Evolutionary conservation across 2,329 filamentous ascomycete genomes (phyloP).

Genomic region (Penicillium sp.): DNA sequence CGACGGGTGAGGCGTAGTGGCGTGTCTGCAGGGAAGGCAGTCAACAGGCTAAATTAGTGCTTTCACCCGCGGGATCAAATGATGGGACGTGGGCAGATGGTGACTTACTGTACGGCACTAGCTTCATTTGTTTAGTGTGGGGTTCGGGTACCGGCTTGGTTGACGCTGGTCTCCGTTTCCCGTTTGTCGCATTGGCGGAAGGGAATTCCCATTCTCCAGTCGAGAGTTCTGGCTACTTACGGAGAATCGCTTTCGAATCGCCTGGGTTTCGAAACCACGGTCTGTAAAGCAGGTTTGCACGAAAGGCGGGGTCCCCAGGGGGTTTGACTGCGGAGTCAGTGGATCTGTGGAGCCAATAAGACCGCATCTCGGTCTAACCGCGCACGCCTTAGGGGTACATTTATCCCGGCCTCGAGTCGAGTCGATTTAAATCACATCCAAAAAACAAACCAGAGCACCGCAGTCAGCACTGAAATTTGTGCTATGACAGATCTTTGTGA

Average conservation of each 20-base stretch:
- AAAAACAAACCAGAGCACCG: too few relatives aligned
- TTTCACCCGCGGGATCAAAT: background rate
- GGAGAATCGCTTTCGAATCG: too few relatives aligned
- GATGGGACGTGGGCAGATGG: background rate
- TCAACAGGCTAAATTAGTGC: constrained; percentile 6
- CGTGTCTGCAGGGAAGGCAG: background rate
- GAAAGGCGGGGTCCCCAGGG: background rate
- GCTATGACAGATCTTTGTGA: too few relatives aligned
- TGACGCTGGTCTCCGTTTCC: background rate
- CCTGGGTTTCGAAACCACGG: too few relatives aligned
- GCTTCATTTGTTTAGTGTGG: background rate
- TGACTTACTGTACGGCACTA: background rate
- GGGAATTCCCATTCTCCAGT: background rate
- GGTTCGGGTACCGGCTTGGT: background rate
- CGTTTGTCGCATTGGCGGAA: background rate
- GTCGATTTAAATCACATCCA: too few relatives aligned
- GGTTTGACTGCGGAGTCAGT: background rate
- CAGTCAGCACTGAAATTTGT: too few relatives aligned
- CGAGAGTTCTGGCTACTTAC: too few relatives aligned
- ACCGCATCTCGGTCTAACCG: too few relatives aligned
- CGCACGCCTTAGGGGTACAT: too few relatives aligned
- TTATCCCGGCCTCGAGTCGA: too few relatives aligned
- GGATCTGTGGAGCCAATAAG: background rate
- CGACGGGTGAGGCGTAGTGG: constrained; percentile 6
- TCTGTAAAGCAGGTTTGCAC: background rate